A percentile compares a stretch with the other conserved stretches of the same genome.
Evolutionary conservation across 176 grass and related monocot genomes (phyloP).

Genomic region (Dactylis glomerata): DNA sequence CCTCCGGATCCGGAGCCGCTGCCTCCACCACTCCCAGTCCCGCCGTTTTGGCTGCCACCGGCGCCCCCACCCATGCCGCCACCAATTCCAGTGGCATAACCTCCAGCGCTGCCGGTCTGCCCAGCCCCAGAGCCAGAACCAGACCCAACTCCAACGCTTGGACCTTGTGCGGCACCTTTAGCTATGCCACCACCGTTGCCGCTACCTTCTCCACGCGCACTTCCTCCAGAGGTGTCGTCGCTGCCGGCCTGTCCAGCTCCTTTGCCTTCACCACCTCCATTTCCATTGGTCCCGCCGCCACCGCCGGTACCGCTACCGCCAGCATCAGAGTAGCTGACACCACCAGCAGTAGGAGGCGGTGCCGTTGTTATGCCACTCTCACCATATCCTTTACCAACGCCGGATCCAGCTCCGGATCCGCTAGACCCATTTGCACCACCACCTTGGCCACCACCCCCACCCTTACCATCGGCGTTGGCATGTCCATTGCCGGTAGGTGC

Average conservation of each 20-base stretch:
- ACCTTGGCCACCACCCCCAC: slow-evolving; percentile 26
- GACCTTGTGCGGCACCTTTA: neutral
- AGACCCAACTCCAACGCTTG: slow-evolving; percentile 11
- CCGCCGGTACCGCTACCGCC: neutral
- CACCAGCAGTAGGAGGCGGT: neutral
- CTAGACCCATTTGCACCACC: slow-evolving; percentile 24
- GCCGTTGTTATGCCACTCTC: slow-evolving; percentile 12
- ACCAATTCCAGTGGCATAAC: slow-evolving; percentile 18
- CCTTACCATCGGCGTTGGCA: slow-evolving; percentile 32
- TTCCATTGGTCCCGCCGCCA: neutral
- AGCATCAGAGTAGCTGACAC: neutral
- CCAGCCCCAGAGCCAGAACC: slow-evolving; percentile 16
- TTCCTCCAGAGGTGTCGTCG: neutral
- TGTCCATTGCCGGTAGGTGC: neutral
- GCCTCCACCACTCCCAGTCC: slow-evolving; percentile 8
- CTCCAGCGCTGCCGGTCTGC: slow-evolving; percentile 7
- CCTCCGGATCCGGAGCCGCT: slow-evolving; percentile 24
- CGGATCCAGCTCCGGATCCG: slow-evolving; percentile 2
- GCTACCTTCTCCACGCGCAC: neutral
- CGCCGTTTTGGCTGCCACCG: slow-evolving; percentile 15
- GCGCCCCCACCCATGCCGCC: slow-evolving; percentile 17
- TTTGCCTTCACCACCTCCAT: neutral
- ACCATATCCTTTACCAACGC: slow-evolving; percentile 25
- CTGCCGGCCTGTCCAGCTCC: neutral
- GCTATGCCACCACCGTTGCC: neutral